Conservation (phyloP, 345 rosid genomes). For the Eucalyptus cloeziana region DNA sequence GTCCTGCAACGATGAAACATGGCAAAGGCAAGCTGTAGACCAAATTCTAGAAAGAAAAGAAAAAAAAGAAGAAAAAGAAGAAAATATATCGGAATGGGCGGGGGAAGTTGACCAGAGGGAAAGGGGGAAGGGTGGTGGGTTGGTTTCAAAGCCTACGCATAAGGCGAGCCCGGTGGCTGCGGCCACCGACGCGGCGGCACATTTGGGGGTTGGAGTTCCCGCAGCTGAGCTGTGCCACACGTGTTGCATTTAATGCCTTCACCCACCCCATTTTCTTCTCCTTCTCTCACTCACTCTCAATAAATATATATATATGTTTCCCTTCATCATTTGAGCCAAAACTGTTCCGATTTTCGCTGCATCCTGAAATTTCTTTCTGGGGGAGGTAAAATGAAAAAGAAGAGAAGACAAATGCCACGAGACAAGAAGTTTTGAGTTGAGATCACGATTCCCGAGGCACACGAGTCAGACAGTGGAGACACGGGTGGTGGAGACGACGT, state of each 20-base stretch:
- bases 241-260: background rate
- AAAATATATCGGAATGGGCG: background rate
- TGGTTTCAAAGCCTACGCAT: background rate
- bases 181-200: background rate
- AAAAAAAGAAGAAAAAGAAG: background rate
- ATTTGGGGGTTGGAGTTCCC: background rate
- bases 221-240: background rate
- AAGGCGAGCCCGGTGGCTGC: background rate
- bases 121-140: background rate
- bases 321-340: background rate
- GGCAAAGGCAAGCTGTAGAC: background rate
- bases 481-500: background rate
- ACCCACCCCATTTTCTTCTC: background rate
- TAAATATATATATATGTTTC: too few species aligned
- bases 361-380: background rate
- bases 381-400: background rate
- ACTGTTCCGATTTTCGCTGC: background rate
- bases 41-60: background rate
- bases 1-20: background rate
- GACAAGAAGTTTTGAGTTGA: background rate
- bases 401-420: background rate
- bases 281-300: background rate
- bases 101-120: background rate
- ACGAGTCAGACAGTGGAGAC: background rate
- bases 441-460: background rate